Evolutionary conservation across 352 stramenopile genomes (phyloP).

Genomic region (Phytophthora fragariaefolia): DNA sequence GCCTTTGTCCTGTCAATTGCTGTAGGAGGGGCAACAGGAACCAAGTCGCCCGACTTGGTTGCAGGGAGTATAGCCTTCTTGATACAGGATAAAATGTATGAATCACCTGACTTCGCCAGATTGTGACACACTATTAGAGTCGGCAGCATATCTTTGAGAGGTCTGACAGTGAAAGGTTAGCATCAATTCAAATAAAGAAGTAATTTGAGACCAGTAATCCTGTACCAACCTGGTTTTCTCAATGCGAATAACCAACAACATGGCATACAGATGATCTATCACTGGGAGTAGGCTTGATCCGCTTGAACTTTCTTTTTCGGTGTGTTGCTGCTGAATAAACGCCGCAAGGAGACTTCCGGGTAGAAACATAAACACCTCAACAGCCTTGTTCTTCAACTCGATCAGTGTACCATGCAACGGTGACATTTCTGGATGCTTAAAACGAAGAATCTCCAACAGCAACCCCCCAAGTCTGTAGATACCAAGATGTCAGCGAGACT

Average conservation of each 20-base stretch:
- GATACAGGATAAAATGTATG: constrained; percentile 45
- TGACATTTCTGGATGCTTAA: constrained; percentile 38
- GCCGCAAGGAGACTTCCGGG: constrained; percentile 46
- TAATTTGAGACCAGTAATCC: not conserved
- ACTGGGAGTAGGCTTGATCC: constrained; percentile 34
- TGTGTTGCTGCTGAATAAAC: constrained; percentile 52
- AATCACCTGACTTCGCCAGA: constrained; percentile 47
- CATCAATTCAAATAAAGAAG: no score
- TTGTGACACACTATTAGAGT: constrained; percentile 72
- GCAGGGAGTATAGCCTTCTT: constrained; percentile 43
- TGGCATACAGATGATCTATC: constrained; percentile 55
- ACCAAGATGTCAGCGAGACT: not conserved
- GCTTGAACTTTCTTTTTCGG: not conserved
- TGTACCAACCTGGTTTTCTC: constrained; percentile 60
- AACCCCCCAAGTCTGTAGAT: constrained; percentile 47
- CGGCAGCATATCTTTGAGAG: constrained; percentile 58
- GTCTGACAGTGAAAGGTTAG: constrained; percentile 22
- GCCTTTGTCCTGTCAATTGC: constrained; percentile 12
- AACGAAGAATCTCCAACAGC: constrained; percentile 52
- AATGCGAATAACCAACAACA: constrained; percentile 62
- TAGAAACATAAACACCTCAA: constrained; percentile 74
- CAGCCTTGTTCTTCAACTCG: constrained; percentile 66
- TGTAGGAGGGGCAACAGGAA: not conserved
- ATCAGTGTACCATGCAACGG: constrained; percentile 39
- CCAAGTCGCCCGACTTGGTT: not conserved